Percentiles rank a stretch among this genome's conserved stretches.
These are phyloP conservation scores for Mollisia scopiformis DNA, from an alignment of 2,329 filamentous ascomycete genomes.

Conservation along the genomic window DNA sequence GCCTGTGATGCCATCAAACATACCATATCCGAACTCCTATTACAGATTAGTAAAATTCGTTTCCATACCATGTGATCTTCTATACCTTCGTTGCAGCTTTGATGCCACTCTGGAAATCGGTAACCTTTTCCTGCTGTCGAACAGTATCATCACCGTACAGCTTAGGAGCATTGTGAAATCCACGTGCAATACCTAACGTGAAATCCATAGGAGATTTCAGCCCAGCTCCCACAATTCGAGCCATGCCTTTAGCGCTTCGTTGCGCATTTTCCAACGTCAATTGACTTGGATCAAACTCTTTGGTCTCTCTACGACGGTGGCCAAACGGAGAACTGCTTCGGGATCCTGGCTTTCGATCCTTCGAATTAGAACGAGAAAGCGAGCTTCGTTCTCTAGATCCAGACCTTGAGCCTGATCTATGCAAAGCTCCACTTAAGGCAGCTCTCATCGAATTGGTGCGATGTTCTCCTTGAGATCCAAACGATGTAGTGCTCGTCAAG, in stretches of 20 bases:
- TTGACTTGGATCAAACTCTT: conserved; percentile 37
- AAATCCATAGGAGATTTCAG: conserved; percentile 55
- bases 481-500: conserved; percentile 22
- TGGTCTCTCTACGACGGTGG: conserved; percentile 17
- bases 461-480: neutral
- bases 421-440: conserved; percentile 34
- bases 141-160: conserved; percentile 74
- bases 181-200: conserved; percentile 66
- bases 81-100: conserved; percentile 52
- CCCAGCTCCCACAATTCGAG: conserved; percentile 73
- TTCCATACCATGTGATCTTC: neutral
- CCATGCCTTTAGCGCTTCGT: conserved; percentile 68
- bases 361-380: conserved; percentile 24
- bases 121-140: conserved; percentile 56
- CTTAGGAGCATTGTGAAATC: conserved; percentile 68
- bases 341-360: conserved; percentile 19
- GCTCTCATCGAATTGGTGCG: conserved; percentile 33
- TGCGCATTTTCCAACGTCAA: conserved; percentile 60
- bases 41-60: conserved; percentile 28
- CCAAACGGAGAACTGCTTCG: conserved; percentile 29
- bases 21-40: conserved; percentile 62
- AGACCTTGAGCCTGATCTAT: conserved; percentile 26
- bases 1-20: conserved; percentile 67
- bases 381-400: conserved; percentile 19
- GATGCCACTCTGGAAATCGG: conserved; percentile 65